Evolutionary conservation across 495 filamentous ascomycete genomes (phyloP).

Genomic region (Penicillium bovifimosum): DNA sequence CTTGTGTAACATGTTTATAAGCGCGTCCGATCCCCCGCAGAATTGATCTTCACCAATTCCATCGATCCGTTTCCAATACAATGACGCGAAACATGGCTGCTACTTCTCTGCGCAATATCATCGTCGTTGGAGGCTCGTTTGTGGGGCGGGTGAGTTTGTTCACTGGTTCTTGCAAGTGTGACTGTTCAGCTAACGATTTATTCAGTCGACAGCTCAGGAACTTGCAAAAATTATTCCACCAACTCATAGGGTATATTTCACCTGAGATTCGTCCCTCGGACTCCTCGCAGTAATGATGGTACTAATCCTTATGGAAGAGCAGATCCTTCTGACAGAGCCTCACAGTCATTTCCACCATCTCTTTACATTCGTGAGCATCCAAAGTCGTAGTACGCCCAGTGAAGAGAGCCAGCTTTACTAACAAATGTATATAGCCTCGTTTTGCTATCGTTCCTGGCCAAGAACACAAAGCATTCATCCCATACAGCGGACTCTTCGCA

Average conservation of each 20-base stretch:
- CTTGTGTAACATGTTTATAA: too few relatives aligned
- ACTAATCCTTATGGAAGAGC: too few relatives aligned
- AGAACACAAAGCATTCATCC: conserved; percentile 54
- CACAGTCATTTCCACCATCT: conserved; percentile 52
- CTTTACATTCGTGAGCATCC: conserved; percentile 42
- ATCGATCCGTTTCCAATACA: too few relatives aligned
- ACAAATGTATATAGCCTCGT: conserved; percentile 34
- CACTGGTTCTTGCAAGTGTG: too few relatives aligned
- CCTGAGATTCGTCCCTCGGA: too few relatives aligned
- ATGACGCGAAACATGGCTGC: not conserved
- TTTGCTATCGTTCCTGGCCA: conserved; percentile 44
- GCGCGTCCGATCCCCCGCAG: too few relatives aligned
- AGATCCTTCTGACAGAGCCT: conserved; percentile 46
- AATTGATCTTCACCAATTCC: too few relatives aligned
- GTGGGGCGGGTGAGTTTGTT: conserved; percentile 32
- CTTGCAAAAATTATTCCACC: conserved; percentile 32
- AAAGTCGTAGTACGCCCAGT: not conserved
- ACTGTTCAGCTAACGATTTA: too few relatives aligned
- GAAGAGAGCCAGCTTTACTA: not conserved
- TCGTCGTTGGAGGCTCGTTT: conserved; percentile 41
- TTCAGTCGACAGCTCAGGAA: conserved; percentile 34
- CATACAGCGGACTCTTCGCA: conserved; percentile 41
- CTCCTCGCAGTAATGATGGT: too few relatives aligned
- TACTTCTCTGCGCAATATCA: conserved; percentile 29
- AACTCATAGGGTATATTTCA: conserved; percentile 23